Conservation (phyloP, 352 stramenopile genomes). For the Aphanomyces stellatus region DNA sequence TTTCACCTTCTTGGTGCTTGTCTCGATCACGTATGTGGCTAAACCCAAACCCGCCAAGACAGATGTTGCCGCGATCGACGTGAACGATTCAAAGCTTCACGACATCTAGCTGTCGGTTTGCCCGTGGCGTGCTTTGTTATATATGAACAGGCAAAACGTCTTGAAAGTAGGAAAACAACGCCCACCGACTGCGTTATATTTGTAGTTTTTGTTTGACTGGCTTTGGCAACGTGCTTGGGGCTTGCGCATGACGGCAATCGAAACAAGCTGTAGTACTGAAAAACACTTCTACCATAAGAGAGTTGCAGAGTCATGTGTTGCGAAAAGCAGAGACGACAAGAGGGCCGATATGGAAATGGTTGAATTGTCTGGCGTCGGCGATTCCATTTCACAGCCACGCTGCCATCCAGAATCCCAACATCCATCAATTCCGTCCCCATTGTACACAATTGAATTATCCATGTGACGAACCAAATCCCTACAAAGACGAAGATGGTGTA, state of each 20-base stretch:
- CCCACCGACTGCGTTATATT: no score
- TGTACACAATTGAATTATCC: not conserved
- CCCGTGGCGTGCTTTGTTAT: no score
- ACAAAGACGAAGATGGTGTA: slow-evolving; percentile 1
- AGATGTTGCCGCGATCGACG: no score
- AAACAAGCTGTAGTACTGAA: not conserved
- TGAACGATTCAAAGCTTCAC: no score
- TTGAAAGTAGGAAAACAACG: no score
- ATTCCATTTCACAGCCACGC: slow-evolving; percentile 7
- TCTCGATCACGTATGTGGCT: slow-evolving; percentile 6
- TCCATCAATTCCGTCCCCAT: not conserved
- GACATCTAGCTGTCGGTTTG: no score
- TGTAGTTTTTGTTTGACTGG: no score
- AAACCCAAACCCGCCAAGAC: no score
- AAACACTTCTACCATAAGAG: slow-evolving; percentile 4
- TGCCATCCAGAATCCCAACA: not conserved
- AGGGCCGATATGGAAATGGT: slow-evolving; percentile 2
- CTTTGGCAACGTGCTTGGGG: no score
- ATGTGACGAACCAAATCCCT: slow-evolving; percentile 6
- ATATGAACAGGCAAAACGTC: no score
- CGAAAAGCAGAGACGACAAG: slow-evolving; percentile 5
- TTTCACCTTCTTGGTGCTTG: not conserved
- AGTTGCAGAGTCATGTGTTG: not conserved
- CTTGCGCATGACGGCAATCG: not conserved
- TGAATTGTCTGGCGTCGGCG: not conserved